Percentiles rank a stretch among this genome's conserved stretches.
These are phyloP conservation scores for Terana coerulea DNA, from an alignment of 768 basidiomycete species.

Conservation along the genomic window DNA sequence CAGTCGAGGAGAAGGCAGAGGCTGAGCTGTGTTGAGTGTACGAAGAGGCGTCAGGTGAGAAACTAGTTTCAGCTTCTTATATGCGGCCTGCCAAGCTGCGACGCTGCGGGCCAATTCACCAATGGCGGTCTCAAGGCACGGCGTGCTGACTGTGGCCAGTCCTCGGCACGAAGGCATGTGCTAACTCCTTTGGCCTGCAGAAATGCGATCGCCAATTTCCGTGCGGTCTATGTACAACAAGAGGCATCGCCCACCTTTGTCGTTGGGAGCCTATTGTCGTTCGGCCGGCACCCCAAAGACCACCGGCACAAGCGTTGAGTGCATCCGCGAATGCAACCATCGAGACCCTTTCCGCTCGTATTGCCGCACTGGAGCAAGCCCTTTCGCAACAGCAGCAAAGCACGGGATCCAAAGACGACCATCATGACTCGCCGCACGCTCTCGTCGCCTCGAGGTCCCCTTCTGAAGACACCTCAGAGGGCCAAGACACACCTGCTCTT, in stretches of 20 bases:
- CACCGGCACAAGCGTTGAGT: conserved; percentile 13
- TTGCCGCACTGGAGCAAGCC: conserved; percentile 22
- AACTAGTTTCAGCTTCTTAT: background rate
- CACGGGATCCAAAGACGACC: background rate
- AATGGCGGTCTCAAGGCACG: too few species aligned
- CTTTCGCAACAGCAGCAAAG: conserved; percentile 3
- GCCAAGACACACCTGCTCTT: conserved; percentile 18
- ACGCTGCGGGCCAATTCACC: too few species aligned
- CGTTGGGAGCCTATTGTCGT: conserved; percentile 28
- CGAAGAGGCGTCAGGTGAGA: conserved; percentile 50
- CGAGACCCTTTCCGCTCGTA: conserved; percentile 20
- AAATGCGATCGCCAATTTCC: conserved; percentile 41
- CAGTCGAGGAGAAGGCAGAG: conserved; percentile 47
- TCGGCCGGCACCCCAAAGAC: conserved; percentile 24
- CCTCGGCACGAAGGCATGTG: too few species aligned
- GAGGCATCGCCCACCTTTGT: conserved; percentile 27
- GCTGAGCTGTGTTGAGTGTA: conserved; percentile 53
- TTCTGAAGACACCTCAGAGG: conserved; percentile 30
- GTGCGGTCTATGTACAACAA: conserved; percentile 27
- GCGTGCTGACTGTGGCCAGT: too few species aligned
- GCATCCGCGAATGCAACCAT: conserved; percentile 17
- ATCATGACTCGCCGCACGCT: background rate
- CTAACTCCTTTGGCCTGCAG: conserved; percentile 25
- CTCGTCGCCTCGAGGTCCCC: background rate
- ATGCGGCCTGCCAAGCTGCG: background rate